phyloP scores from a whole-genome alignment of 768 basidiomycete genomes.

The Pleurotus ostreatus region DNA sequence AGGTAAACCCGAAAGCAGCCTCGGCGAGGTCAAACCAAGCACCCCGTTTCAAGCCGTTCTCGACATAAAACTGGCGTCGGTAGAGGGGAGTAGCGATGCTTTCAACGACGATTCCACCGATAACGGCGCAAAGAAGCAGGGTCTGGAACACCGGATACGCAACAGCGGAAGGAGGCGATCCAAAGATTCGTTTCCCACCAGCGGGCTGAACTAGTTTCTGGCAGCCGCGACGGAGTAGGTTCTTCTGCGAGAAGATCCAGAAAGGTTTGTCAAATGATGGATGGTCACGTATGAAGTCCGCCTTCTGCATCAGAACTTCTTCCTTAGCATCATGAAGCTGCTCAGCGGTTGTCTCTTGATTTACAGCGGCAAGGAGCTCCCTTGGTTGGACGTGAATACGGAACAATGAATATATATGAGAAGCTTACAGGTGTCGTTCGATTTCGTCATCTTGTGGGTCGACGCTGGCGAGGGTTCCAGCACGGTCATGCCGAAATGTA shows the following conservation, averaged over 20 bases:
- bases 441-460: conserved; percentile 52
- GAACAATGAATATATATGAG: not conserved
- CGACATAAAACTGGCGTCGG: conserved; percentile 63
- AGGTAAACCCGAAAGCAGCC: conserved; percentile 59
- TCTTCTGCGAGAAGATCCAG: conserved; percentile 84
- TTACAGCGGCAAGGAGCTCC: conserved; percentile 64
- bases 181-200: conserved; percentile 84
- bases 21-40: conserved; percentile 91
- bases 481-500: conserved; percentile 42
- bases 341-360: conserved; percentile 46
- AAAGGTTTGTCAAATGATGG: conserved; percentile 89
- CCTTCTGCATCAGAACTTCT: conserved; percentile 72
- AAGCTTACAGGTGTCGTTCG: conserved; percentile 67
- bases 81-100: conserved; percentile 82
- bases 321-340: conserved; percentile 58
- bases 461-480: conserved; percentile 24
- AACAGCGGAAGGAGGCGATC: conserved; percentile 60
- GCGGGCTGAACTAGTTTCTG: conserved; percentile 83
- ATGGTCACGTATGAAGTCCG: conserved; percentile 85
- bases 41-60: conserved; percentile 54
- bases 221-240: conserved; percentile 65
- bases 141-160: conserved; percentile 73
- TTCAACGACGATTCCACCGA: conserved; percentile 80
- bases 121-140: conserved; percentile 66
- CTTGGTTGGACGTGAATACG: conserved; percentile 28